phyloP scores from a whole-genome alignment of 176 grass and related monocot species.

The Poa pratensis region DNA sequence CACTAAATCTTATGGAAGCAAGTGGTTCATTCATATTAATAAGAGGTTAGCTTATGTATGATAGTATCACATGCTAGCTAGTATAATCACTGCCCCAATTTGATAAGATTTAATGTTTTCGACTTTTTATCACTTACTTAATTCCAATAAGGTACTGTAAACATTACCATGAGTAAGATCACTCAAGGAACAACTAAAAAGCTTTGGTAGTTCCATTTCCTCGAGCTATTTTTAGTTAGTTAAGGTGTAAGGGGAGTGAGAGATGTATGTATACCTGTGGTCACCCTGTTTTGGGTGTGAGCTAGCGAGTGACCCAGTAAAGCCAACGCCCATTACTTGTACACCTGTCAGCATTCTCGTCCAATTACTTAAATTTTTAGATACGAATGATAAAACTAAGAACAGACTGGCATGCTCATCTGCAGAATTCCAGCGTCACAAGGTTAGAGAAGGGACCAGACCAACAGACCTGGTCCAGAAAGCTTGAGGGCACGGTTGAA shows the following conservation, averaged over 20 bases:
- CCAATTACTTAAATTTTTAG: background rate
- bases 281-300: slow-evolving; percentile 78
- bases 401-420: background rate
- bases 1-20: background rate
- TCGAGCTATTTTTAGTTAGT: background rate
- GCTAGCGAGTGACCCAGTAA: slow-evolving; percentile 88
- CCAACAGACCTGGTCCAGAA: slow-evolving; percentile 70
- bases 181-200: background rate
- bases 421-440: background rate
- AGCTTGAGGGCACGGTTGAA: slow-evolving; percentile 90
- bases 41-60: slow-evolving; percentile 4
- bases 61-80: background rate
- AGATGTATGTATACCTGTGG: slow-evolving; percentile 67
- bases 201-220: background rate
- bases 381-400: background rate
- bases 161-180: background rate
- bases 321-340: slow-evolving; percentile 86
- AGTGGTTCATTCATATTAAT: background rate
- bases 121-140: background rate
- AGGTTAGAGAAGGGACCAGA: background rate
- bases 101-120: background rate
- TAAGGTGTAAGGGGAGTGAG: background rate
- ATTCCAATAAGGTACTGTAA: background rate
- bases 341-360: slow-evolving; percentile 42
- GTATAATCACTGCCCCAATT: background rate